Evolutionary conservation across 129 eudicot species (phyloP).

Genomic region (Chrysanthemum seticuspe): DNA sequence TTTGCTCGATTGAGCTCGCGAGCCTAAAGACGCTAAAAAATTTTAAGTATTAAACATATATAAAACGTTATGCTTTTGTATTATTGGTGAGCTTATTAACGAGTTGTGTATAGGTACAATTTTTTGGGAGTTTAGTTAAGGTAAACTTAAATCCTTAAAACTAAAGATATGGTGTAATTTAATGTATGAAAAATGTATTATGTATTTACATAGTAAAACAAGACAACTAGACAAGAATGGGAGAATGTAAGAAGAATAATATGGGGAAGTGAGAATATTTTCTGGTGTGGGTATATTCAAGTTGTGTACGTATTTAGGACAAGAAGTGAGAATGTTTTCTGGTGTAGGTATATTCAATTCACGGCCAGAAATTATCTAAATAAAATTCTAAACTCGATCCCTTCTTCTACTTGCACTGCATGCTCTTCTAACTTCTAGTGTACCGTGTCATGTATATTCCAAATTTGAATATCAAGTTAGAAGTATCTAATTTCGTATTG

Average conservation of each 20-base stretch:
- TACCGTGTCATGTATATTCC: constrained; percentile 3
- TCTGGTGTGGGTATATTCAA: neutral
- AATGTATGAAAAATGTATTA: too few relatives aligned
- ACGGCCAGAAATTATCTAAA: constrained; percentile 1
- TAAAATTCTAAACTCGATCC: neutral
- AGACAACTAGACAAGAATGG: neutral
- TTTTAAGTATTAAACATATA: too few relatives aligned
- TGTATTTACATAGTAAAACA: neutral
- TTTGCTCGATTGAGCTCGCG: too few relatives aligned
- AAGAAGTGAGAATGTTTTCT: constrained; percentile 15
- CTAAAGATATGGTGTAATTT: too few relatives aligned
- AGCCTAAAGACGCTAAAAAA: too few relatives aligned
- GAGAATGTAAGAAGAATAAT: constrained; percentile 7
- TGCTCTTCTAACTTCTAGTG: constrained; percentile 14
- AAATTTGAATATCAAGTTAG: neutral
- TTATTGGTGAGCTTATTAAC: too few relatives aligned
- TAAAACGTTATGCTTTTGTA: too few relatives aligned
- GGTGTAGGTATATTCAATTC: constrained; percentile 22
- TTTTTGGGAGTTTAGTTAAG: too few relatives aligned
- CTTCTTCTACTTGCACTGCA: constrained; percentile 12
- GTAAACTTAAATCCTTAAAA: too few relatives aligned
- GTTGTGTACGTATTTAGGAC: neutral
- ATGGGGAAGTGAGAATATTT: constrained; percentile 13
- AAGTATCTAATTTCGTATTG: constrained; percentile 12
- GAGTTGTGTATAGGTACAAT: too few relatives aligned